phyloP scores from a whole-genome alignment of 2,329 filamentous ascomycete species.

The Hawksworthiomyces lignivorus region DNA sequence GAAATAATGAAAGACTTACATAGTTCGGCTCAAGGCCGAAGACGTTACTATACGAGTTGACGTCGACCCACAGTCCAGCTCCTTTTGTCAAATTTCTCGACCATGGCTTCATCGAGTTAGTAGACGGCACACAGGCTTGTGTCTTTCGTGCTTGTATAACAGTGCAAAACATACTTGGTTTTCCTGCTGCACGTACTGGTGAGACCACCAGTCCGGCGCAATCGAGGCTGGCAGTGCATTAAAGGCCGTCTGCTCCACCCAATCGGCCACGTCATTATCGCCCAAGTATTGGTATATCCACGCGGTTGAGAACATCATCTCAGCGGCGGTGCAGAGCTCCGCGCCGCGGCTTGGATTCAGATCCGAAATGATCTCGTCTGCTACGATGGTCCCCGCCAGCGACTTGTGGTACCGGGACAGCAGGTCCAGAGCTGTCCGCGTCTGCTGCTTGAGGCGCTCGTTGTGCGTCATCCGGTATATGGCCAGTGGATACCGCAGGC shows the following conservation, averaged over 20 bases:
- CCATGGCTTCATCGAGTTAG: too few relatives aligned
- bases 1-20: constrained; percentile 8
- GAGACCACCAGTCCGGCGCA: constrained; percentile 46
- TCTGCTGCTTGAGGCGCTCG: constrained; percentile 30
- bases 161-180: constrained; percentile 47
- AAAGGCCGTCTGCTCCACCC: constrained; percentile 40
- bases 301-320: constrained; percentile 41
- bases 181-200: constrained; percentile 44
- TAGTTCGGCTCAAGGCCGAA: constrained; percentile 42
- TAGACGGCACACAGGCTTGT: constrained; percentile 33
- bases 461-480: constrained; percentile 37
- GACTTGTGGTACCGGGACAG: constrained; percentile 40
- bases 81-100: too few relatives aligned
- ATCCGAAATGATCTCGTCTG: constrained; percentile 40
- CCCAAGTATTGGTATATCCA: constrained; percentile 44
- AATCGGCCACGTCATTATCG: constrained; percentile 35
- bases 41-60: constrained; percentile 34
- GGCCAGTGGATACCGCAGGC: constrained; percentile 36
- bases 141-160: too few relatives aligned
- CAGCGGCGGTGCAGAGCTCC: constrained; percentile 44
- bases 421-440: constrained; percentile 35
- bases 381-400: constrained; percentile 39
- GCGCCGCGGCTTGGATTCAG: constrained; percentile 34
- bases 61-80: too few relatives aligned
- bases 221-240: constrained; percentile 44